Percentiles rank a stretch among this genome's conserved stretches.
Conservation (phyloP, 805 yeast species). For the Cyberlindnera mississippiensis region DNA sequence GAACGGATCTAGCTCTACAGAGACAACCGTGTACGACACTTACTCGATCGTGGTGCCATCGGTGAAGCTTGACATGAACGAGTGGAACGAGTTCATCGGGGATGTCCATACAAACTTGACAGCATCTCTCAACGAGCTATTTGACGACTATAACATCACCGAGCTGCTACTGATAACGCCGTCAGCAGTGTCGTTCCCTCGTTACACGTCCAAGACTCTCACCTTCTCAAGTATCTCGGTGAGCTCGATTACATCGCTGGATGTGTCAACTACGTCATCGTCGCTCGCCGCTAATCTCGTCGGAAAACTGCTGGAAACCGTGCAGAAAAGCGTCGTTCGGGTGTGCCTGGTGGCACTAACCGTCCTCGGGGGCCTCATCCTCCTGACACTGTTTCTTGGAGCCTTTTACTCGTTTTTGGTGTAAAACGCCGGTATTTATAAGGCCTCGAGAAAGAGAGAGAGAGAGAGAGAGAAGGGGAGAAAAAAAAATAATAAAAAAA, state of each 20-base stretch:
- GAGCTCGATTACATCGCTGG: neutral
- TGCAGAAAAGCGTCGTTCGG: neutral
- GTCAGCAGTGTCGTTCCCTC: neutral
- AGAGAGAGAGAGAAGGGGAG: neutral
- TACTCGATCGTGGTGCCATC: neutral
- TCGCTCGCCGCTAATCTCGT: neutral
- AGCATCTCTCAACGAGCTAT: neutral
- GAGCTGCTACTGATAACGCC: neutral
- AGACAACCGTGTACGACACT: neutral
- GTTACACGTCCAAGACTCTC: neutral
- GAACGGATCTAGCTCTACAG: neutral
- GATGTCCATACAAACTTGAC: conserved; percentile 3
- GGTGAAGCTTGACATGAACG: neutral
- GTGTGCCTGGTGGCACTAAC: conserved; percentile 1
- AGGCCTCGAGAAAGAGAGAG: no score
- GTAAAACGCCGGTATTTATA: no score
- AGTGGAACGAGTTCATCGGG: conserved; percentile 1
- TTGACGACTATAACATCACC: conserved; percentile 7
- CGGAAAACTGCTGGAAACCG: neutral
- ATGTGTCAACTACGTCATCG: conserved; percentile 1
- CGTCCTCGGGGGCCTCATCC: conserved; percentile 2
- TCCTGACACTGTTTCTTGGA: conserved; percentile 8
- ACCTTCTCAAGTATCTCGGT: conserved; percentile 1
- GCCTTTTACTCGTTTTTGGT: conserved; percentile 10
- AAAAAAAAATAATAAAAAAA: neutral